Evolutionary conservation across 2,329 filamentous ascomycete species (phyloP).

Genomic region (Aspergillus sp.): DNA sequence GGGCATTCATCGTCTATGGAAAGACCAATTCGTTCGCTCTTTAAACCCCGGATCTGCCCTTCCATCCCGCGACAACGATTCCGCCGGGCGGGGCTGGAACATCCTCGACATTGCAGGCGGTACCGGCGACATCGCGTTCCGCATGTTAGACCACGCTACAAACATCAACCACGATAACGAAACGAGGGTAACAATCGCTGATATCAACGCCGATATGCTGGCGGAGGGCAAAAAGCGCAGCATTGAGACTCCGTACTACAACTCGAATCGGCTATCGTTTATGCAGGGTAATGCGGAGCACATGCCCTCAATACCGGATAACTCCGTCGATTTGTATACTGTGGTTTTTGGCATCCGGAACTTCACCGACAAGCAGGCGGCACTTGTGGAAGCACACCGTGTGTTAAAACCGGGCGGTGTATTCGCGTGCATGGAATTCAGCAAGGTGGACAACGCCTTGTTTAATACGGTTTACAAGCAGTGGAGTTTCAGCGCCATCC

Average conservation of each 20-base stretch:
- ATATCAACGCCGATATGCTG: conserved; percentile 97
- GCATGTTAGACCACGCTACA: conserved; percentile 85
- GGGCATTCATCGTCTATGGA: conserved; percentile 95
- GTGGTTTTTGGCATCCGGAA: conserved; percentile 97
- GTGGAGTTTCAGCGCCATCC: conserved; percentile 94
- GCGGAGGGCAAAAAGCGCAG: conserved; percentile 81
- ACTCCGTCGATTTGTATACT: conserved; percentile 89
- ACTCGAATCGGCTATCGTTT: conserved; percentile 62
- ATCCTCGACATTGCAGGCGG: conserved; percentile 97
- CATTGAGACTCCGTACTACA: conserved; percentile 59
- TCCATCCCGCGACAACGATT: conserved; percentile 32
- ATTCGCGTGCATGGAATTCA: conserved; percentile 96
- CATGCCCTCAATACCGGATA: conserved; percentile 63
- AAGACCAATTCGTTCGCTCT: conserved; percentile 89
- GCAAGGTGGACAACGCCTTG: conserved; percentile 73
- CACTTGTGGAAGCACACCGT: conserved; percentile 78
- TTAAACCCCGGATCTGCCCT: conserved; percentile 74
- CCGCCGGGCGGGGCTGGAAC: conserved; percentile 56
- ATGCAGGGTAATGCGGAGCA: conserved; percentile 88
- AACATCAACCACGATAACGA: conserved; percentile 75
- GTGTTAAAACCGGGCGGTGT: conserved; percentile 93
- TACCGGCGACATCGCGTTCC: conserved; percentile 96
- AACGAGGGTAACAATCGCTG: conserved; percentile 84
- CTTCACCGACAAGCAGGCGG: conserved; percentile 86
- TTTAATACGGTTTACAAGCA: conserved; percentile 88